A percentile compares a stretch with the other conserved stretches of the same genome.
Conservation (phyloP, 1,139 yeast genomes). For the Lodderomyces elongisporus region DNA sequence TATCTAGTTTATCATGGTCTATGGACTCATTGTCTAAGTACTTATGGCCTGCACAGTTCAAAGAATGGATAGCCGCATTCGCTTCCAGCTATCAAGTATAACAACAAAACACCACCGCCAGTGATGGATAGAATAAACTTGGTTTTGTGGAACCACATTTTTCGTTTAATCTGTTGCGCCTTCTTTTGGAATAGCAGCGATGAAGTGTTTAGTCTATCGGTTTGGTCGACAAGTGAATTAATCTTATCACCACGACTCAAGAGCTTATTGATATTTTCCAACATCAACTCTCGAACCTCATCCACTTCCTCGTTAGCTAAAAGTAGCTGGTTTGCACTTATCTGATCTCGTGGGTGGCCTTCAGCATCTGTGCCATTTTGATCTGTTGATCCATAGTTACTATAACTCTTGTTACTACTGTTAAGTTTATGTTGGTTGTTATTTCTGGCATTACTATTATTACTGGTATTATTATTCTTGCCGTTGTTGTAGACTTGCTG, state of each 20-base stretch:
- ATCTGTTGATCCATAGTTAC: neutral
- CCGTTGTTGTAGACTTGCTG: constrained; percentile 34
- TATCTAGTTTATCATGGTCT: too few relatives aligned
- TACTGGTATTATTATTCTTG: constrained; percentile 14
- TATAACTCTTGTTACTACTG: neutral
- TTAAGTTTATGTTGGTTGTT: too few relatives aligned
- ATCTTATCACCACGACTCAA: constrained; percentile 80
- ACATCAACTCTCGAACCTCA: constrained; percentile 57
- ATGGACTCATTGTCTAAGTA: neutral
- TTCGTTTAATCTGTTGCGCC: constrained; percentile 59
- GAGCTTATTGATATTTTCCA: constrained; percentile 63
- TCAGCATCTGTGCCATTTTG: constrained; percentile 9
- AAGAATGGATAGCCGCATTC: constrained; percentile 51
- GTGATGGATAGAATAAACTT: constrained; percentile 35
- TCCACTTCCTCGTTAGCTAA: constrained; percentile 47
- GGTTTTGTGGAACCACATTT: constrained; percentile 61
- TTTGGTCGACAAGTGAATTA: constrained; percentile 70
- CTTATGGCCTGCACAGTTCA: constrained; percentile 19
- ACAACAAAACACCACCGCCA: constrained; percentile 21
- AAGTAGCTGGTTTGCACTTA: constrained; percentile 37
- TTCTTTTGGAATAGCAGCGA: constrained; percentile 70
- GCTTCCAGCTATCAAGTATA: constrained; percentile 42
- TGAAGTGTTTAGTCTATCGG: constrained; percentile 65
- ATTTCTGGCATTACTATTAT: constrained; percentile 9
- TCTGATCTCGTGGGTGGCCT: constrained; percentile 16